A percentile compares a stretch with the other conserved stretches of the same genome.
phyloP scores from a whole-genome alignment of 305 asterid genomes.

The Nicotiana rustica region DNA sequence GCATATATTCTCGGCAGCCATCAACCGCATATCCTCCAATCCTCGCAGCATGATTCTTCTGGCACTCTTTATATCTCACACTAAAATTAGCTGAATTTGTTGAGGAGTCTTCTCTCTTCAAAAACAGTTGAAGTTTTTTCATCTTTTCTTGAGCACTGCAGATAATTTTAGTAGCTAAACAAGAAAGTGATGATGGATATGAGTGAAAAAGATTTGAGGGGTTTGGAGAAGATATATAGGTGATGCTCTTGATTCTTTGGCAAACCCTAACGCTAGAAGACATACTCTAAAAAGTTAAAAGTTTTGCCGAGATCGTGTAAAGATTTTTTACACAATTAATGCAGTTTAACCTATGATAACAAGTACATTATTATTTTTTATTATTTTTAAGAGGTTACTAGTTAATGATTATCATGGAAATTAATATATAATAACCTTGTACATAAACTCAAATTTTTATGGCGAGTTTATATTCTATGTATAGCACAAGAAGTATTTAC shows the following conservation, averaged over 20 bases:
- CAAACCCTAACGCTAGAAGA: constrained; percentile 80
- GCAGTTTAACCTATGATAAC: no score
- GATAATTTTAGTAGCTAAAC: background rate
- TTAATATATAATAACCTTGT: no score
- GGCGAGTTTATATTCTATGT: background rate
- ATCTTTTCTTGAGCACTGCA: constrained; percentile 37
- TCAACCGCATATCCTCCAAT: constrained; percentile 89
- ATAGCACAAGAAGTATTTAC: no score
- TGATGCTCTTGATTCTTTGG: constrained; percentile 39
- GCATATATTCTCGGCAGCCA: constrained; percentile 89
- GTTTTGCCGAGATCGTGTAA: no score
- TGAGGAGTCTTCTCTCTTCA: constrained; percentile 44
- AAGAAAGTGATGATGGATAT: background rate
- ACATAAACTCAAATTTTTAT: background rate
- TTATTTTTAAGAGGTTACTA: no score
- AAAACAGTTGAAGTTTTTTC: constrained; percentile 53
- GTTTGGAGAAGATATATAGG: background rate
- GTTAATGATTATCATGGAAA: no score
- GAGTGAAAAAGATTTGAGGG: background rate
- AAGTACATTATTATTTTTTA: no score
- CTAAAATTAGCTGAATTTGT: constrained; percentile 50
- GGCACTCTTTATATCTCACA: constrained; percentile 78
- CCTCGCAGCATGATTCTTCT: constrained; percentile 77
- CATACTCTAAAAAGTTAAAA: constrained; percentile 41
- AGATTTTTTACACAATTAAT: no score